A percentile compares a stretch with the other conserved stretches of the same genome.
phyloP scores from a whole-genome alignment of 2,329 filamentous ascomycete species.

The Penicillium nordicum region DNA sequence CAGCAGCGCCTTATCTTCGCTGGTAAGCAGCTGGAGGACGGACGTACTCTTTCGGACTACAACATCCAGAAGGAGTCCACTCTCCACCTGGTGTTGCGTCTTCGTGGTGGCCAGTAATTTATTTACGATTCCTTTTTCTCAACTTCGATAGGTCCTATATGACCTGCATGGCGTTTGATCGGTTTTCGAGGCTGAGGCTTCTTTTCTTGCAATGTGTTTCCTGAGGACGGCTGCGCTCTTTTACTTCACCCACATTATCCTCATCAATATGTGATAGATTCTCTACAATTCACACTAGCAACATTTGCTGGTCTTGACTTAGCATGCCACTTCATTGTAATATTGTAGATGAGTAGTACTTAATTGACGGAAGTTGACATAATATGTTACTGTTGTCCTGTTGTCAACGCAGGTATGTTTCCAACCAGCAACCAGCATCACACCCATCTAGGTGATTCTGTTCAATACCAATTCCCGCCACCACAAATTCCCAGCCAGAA shows the following conservation, averaged over 20 bases:
- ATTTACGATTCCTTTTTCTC: conserved; percentile 19
- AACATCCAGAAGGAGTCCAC: conserved; percentile 61
- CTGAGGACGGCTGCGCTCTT: conserved; percentile 23
- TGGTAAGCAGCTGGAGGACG: conserved; percentile 61
- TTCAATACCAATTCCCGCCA: background rate
- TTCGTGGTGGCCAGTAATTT: conserved; percentile 44
- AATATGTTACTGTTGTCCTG: background rate
- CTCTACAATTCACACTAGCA: conserved; percentile 5
- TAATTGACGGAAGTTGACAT: background rate
- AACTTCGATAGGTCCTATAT: conserved; percentile 28
- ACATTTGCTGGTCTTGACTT: background rate
- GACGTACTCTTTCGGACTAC: conserved; percentile 52
- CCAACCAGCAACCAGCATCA: background rate
- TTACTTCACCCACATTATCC: conserved; percentile 12
- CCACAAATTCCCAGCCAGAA: background rate
- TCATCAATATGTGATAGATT: conserved; percentile 4
- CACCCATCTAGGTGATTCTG: background rate
- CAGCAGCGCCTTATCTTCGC: conserved; percentile 69
- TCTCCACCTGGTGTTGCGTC: conserved; percentile 56
- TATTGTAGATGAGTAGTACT: background rate
- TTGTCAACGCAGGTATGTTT: background rate
- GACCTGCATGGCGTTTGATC: conserved; percentile 40
- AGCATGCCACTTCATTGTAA: background rate
- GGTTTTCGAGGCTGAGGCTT: conserved; percentile 29
- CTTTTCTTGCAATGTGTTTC: conserved; percentile 19